Percentiles rank a stretch among this genome's conserved stretches.
These are phyloP conservation scores for Zymoseptoria ardabiliae DNA, from an alignment of 2,329 filamentous ascomycete genomes.

Conservation along the genomic window DNA sequence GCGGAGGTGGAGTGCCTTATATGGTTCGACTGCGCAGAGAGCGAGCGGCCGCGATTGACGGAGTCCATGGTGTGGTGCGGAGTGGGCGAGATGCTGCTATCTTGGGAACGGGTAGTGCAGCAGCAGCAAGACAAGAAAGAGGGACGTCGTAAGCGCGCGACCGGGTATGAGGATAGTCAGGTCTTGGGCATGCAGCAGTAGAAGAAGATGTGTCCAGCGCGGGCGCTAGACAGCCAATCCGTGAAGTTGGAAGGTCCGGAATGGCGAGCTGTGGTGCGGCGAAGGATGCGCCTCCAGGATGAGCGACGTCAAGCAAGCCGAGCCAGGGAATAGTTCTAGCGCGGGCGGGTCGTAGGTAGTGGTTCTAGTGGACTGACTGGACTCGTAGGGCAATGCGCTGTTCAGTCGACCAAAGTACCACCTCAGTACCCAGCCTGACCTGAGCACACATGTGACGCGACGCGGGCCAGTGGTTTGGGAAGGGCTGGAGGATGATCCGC, in stretches of 20 bases:
- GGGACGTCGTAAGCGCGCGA: background rate
- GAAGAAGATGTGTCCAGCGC: background rate
- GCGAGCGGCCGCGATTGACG: slow-evolving; percentile 21
- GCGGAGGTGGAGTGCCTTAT: slow-evolving; percentile 25
- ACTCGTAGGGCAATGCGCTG: background rate
- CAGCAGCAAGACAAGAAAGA: background rate
- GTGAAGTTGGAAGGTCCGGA: background rate
- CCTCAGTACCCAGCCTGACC: background rate
- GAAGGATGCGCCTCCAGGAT: background rate
- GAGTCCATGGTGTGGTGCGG: background rate
- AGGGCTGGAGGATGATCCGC: background rate
- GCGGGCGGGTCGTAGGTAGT: background rate
- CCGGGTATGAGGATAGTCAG: background rate
- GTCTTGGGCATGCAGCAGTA: background rate
- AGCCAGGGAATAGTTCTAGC: background rate
- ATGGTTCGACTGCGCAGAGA: slow-evolving; percentile 20
- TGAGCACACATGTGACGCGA: background rate
- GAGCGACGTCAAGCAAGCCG: background rate
- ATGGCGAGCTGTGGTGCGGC: background rate
- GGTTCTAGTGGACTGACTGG: too few relatives aligned
- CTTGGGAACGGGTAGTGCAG: background rate
- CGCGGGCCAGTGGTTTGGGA: background rate
- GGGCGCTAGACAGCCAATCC: background rate
- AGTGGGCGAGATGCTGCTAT: background rate
- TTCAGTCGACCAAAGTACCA: background rate